Evolutionary conservation across 169 alveolate genomes (phyloP), one percentile per base, ranked within the genome.

Genomic region (Miamiensis avidus): DNA sequence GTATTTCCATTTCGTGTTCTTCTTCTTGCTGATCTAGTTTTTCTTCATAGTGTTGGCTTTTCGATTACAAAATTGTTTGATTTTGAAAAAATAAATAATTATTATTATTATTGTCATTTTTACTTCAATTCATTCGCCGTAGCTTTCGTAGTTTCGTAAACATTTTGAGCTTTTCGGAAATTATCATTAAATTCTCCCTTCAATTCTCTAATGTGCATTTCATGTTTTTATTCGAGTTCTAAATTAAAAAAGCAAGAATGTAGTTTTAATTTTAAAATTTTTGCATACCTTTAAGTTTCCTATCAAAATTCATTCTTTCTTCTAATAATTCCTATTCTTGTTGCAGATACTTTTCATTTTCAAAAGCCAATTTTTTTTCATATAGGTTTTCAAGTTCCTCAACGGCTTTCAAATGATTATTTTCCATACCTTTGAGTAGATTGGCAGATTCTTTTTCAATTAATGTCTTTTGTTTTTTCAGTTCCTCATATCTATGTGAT

Each of bases 1-100:
- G 81, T 25, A 95, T 92, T 75, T 95, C 95, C 73, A 88, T 75
- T 82, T 95, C 97, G 81, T 95, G 96, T 81, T 93, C 96, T 28
- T 91, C 95, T 86, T 95, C 97, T 82, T 91, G 86, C 76, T 92
- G 83, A 31, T 94, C 92, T 34, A 95, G 92, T 65, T 92, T 91
- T 84, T 92, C 95, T 87, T 95, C 96, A 82, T 95, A 95, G 73
- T 49, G 69, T 49, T 49, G 69, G 69, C 69, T 49, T 11, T 11
- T 11, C 4, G 20, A 49, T 11, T 49, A 49, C 4, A 49, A 49
- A 11, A 11, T 11, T 49, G 20, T 49, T n/a, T n/a, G n/a, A n/a
- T n/a, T n/a, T n/a, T n/a, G n/a, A n/a, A n/a, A n/a, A n/a, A n/a
- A n/a, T n/a, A n/a, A n/a, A n/a, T n/a, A n/a, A n/a, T n/a, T n/a